Conservation (phyloP, 371 early-diverging fungal species). For the Dentiscutata heterogama region DNA sequence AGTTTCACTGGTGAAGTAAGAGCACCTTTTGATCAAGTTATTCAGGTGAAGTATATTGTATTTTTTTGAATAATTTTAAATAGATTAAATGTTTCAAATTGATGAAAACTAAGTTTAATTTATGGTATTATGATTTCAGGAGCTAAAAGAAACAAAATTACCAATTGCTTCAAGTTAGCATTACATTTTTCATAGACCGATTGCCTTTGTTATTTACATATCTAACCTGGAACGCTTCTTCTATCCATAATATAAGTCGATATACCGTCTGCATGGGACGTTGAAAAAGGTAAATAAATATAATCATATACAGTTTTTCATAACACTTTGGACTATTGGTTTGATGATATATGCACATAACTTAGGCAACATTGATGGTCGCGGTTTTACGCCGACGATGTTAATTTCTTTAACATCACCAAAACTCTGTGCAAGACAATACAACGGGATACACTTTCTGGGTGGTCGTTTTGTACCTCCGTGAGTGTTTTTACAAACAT, state of each 20-base stretch:
- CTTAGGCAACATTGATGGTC: conserved; percentile 46
- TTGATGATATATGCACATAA: not conserved
- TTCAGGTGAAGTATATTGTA: conserved; percentile 57
- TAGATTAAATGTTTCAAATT: not conserved
- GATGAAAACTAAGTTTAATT: too few relatives aligned
- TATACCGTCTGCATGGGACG: conserved; percentile 96
- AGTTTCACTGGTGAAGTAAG: conserved; percentile 86
- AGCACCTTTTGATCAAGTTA: conserved; percentile 79
- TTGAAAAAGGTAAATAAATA: conserved; percentile 73
- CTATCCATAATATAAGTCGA: conserved; percentile 67
- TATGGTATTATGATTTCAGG: conserved; percentile 5
- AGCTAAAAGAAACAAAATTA: conserved; percentile 59
- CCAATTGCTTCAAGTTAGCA: conserved; percentile 70
- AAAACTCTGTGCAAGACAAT: conserved; percentile 76
- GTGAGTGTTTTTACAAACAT: conserved; percentile 41
- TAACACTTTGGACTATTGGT: not conserved
- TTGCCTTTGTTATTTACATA: too few relatives aligned
- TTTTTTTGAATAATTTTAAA: not conserved
- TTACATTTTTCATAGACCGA: not conserved
- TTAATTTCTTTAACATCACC: conserved; percentile 94
- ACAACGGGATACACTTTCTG: conserved; percentile 85
- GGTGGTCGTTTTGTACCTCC: conserved; percentile 92
- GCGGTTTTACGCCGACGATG: conserved; percentile 74
- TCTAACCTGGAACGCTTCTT: not conserved
- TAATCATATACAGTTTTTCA: not conserved